Base-by-base conservation (phyloP, 2,329 filamentous ascomycete species). In the Pezicula carpinea region DNA sequence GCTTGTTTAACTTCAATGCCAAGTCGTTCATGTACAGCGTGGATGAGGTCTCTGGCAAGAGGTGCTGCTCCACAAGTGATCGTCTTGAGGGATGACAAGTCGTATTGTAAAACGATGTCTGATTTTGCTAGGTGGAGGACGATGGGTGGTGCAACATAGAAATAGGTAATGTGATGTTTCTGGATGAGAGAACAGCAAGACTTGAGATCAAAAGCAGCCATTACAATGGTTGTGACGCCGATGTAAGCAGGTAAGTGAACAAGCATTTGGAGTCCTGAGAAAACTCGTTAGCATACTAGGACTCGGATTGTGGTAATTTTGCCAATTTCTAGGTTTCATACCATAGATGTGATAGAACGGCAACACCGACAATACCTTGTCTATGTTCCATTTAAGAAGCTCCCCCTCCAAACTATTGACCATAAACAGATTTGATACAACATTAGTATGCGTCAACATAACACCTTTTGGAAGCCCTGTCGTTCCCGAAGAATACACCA, bases 1-100 rank as follows among this genome's bases (percentile, higher is more conserved):
- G 87, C 90, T 66, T 96, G 90, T 72, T 95, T 95, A 52, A 93
- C 81, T 15, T 81, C 82, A 31, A 90, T 74, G 44, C 79, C 80
- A 49, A 89, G 77, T 11, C 87, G 79, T 31, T 79, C 68, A 74
- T 85, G 87, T 6, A 89, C 79, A n/a, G 81, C 78, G 46, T 87
- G 79, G 3, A 91, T 85, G 2, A 96, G 76, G 53, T 95, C 89
- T 22, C 75, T 73, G 0, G 88, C 89, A 34, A 96, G 71, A 0
- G 91, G 91, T 1, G 91, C 91, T 0, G 90, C 91, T 19, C 88
- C 91, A 2, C 80, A 91, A 66, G 89, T 91, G 71, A 95, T 73
- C 76, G 89, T 89, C 42, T 83, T 82, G 13, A 96, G 60, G 6
- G 77, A 83, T 15, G 79, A 82, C 33, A 96, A 73, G 65, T 96